phyloP scores from a whole-genome alignment of 306 rosid species.

The Quercus variabilis region DNA sequence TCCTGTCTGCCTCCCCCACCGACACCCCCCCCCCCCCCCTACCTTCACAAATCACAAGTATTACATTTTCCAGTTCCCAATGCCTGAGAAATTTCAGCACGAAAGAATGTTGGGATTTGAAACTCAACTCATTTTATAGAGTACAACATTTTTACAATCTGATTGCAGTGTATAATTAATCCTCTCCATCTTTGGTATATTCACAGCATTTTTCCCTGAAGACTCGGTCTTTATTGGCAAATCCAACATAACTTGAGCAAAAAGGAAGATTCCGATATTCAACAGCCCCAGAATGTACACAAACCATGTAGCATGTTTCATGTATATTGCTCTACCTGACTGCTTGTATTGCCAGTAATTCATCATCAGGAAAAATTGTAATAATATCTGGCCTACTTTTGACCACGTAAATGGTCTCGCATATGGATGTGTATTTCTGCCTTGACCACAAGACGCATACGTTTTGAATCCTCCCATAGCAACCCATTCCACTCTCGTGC shows the following conservation, averaged over 20 bases:
- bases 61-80: neutral
- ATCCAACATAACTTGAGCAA: neutral
- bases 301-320: neutral
- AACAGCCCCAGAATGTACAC: neutral
- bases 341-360: neutral
- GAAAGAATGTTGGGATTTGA: neutral
- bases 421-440: slow-evolving; percentile 63
- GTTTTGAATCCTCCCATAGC: slow-evolving; percentile 88
- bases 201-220: neutral
- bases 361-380: neutral
- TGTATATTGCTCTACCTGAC: neutral
- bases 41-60: neutral
- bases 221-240: neutral
- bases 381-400: slow-evolving; percentile 27
- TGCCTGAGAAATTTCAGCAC: neutral
- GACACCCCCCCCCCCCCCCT: no score
- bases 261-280: neutral
- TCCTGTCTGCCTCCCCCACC: neutral
- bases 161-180: neutral
- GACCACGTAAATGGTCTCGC: slow-evolving; percentile 69
- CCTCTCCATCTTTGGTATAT: neutral
- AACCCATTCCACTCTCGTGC: slow-evolving; percentile 84
- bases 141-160: neutral
- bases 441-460: slow-evolving; percentile 78
- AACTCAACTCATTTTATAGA: neutral